Conservation (phyloP, 306 rosid species). For the Luffa aegyptiaca region DNA sequence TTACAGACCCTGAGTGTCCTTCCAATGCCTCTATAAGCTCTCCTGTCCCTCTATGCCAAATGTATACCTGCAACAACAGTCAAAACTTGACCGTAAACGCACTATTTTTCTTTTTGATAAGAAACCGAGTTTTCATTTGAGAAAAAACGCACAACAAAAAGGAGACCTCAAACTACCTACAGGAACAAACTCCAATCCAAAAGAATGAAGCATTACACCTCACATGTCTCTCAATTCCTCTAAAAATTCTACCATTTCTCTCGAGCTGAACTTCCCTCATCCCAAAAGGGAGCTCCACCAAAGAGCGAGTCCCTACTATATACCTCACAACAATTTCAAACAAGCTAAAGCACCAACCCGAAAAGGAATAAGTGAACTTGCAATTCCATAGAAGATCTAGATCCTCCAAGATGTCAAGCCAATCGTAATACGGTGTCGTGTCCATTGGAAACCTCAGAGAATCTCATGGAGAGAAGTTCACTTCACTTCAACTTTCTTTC, state of each 20-base stretch:
- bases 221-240: not conserved
- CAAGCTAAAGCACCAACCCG: not conserved
- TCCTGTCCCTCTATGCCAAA: slow-evolving; percentile 81
- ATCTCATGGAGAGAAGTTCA: not conserved
- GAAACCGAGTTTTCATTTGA: not conserved
- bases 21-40: slow-evolving; percentile 63
- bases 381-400: not conserved
- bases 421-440: not conserved
- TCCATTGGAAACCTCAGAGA: not conserved
- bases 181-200: not conserved
- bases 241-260: not conserved
- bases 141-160: not conserved
- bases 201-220: not conserved
- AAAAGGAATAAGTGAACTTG: no score
- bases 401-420: not conserved
- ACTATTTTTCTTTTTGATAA: no score
- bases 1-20: slow-evolving; percentile 99
- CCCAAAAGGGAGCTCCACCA: not conserved
- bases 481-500: not conserved
- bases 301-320: not conserved
- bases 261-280: not conserved
- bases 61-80: slow-evolving; percentile 46
- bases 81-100: not conserved
- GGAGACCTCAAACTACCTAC: not conserved
- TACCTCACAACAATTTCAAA: not conserved